Base-by-base conservation (phyloP, 768 basidiomycete genomes). In the Cystoderma amianthinum region DNA sequence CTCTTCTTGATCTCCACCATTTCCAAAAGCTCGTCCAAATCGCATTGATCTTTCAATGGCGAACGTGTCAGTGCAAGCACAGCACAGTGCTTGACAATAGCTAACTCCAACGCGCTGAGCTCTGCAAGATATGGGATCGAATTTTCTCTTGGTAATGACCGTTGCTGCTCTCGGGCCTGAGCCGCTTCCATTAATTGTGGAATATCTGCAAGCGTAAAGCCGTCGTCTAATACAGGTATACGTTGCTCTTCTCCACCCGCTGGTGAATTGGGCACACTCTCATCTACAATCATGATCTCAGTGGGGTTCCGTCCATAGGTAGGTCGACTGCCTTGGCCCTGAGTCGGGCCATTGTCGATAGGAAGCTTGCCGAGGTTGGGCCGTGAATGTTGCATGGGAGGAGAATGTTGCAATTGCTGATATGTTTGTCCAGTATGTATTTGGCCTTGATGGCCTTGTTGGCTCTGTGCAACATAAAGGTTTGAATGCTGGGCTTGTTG, bases 11-110 rank as follows among this genome's bases (percentile, higher is more conserved):
- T 71, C 59, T 97, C 94, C 20, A 99, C 78, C 59, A 96, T 69
- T 63, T 98, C 95, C 49, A 97, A 60, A 40, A 98, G 71, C 57
- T 99, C 96, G 46, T 98, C 96, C 49, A 97, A 55, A 49, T 95
- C 92, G 42, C 92, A 80, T 39, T 85, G 77, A 46, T 91, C 87
- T 48, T 74, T 78, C 21, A 98, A 62, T 7, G 85, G 79, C 3
- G 85, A 89, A 48, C 82, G 74, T 46, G 80, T 78, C 35, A 99
- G 68, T 5, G 80, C 76, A 4, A 94, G 69, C 2, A 97, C 78
- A 2, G 94, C 92, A 42, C 82, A 84, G 58, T 97, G 89, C 62
- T 92, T 94, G 59, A 97, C 78, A 47, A 98, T 89, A 3, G 89
- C 79, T 43, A 89, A 69, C 58, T 99, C 93, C 23, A 97, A 68